Evolutionary conservation across 2,329 filamentous ascomycete genomes (phyloP), one percentile per base, ranked within the genome.

Genomic region (Penicillium sp.): DNA sequence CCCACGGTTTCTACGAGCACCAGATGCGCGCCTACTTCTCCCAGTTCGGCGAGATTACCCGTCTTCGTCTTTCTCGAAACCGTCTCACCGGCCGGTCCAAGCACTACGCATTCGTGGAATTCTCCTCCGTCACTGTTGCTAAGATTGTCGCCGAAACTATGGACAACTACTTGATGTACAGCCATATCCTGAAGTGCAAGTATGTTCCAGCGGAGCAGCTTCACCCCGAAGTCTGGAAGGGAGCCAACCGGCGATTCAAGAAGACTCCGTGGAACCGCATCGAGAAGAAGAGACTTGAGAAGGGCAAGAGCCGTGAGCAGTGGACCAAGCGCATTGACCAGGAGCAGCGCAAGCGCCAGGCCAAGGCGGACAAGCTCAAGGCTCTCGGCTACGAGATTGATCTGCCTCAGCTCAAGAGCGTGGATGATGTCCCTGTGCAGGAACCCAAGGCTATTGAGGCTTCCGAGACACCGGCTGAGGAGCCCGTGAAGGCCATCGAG

Each of bases 141-240:
- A 87, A 90, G 64, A 91, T 97, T 62, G 92, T 95, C 27, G 87
- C 90, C 44, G 89, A 91, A 76, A 96, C 94, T 20, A 99, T 99
- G 94, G 85, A 96, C 79, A 95, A 92, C 75, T 99, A 99, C 74
- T 84, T 97, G 35, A 81, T 99, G 67, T 97, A 96, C 71, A 90
- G 90, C 5, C 92, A 96, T 70, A 88, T 97, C 56, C 79, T 99
- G 62, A 92, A 95, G 74, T 92, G 92, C 74, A 89, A 90, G 69
- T 77, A 85, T 22, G 82, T 96, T 4, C 84, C 89, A 4, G 77
- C 84, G 51, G 89, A 89, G 54, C 85, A 92, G 67, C 78, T 96
- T 39, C 90, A 95, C 69, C 81, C 85, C 22, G 81, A 90, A 55
- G 77, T 96, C 47, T 97, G 91, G 84, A 91, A 94, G 76, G 91